phyloP scores from a whole-genome alignment of 2,329 filamentous ascomycete species.

The Emericellopsis atlantica region DNA sequence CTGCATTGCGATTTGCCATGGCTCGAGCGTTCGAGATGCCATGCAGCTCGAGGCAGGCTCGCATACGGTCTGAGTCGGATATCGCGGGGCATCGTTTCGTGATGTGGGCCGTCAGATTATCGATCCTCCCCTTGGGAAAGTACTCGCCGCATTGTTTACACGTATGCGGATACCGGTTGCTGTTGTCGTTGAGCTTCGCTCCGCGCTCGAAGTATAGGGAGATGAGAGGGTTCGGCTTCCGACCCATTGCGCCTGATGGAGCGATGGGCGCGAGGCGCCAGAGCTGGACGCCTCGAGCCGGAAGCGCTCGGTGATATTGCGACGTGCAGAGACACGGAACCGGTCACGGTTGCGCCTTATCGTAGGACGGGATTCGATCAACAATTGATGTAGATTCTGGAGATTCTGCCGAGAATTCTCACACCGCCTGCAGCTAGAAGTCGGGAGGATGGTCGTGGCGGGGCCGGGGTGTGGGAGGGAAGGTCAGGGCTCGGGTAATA shows the following conservation, averaged over 20 bases:
- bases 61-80: constrained; percentile 60
- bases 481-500: no score
- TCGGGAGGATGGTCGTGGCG: no score
- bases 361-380: no score
- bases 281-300: no score
- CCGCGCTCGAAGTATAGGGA: constrained; percentile 82
- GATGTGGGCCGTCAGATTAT: constrained; percentile 69
- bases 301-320: no score
- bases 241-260: constrained; percentile 48
- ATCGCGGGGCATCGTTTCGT: constrained; percentile 80
- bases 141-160: constrained; percentile 81
- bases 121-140: constrained; percentile 81
- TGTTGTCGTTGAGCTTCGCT: constrained; percentile 74
- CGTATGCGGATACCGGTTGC: constrained; percentile 84
- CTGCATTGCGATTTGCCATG: constrained; percentile 10
- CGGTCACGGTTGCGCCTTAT: no score
- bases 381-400: no score
- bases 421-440: no score
- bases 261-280: not conserved
- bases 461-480: no score
- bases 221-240: constrained; percentile 74
- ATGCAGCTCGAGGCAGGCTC: constrained; percentile 60
- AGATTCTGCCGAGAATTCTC: no score
- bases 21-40: constrained; percentile 45
- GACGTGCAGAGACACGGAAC: no score